phyloP scores from a whole-genome alignment of 129 eudicot genomes.

The Mikania micrantha region DNA sequence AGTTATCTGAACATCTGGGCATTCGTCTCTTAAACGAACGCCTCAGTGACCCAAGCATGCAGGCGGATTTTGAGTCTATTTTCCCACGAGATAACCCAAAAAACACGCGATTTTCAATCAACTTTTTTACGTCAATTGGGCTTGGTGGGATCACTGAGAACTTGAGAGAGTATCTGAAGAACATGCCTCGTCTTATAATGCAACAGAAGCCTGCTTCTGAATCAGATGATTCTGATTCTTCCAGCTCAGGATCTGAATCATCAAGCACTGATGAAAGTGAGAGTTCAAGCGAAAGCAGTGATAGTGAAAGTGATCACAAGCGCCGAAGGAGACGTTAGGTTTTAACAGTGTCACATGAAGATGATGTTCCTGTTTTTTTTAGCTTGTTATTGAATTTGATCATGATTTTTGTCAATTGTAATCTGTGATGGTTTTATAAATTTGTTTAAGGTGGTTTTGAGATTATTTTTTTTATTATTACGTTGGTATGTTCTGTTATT shows the following conservation, averaged over 20 bases:
- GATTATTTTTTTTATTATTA: too few relatives aligned
- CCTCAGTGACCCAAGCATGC: slow-evolving; percentile 81
- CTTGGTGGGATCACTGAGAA: slow-evolving; percentile 94
- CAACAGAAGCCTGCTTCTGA: slow-evolving; percentile 71
- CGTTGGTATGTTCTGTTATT: too few relatives aligned
- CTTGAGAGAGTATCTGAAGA: slow-evolving; percentile 78
- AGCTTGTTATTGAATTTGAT: background rate
- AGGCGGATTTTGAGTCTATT: slow-evolving; percentile 72
- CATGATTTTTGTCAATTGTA: slow-evolving; percentile 12
- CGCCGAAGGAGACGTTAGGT: slow-evolving; percentile 34
- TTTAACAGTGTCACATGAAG: background rate
- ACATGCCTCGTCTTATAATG: slow-evolving; percentile 97
- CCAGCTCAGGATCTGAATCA: slow-evolving; percentile 47
- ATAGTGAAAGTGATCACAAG: slow-evolving; percentile 43
- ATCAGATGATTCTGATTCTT: slow-evolving; percentile 44
- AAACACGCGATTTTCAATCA: slow-evolving; percentile 79
- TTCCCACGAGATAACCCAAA: slow-evolving; percentile 88
- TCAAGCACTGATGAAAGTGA: slow-evolving; percentile 54
- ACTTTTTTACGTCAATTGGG: slow-evolving; percentile 92
- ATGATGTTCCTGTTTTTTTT: background rate
- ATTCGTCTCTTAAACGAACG: slow-evolving; percentile 83
- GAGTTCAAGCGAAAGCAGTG: slow-evolving; percentile 37
- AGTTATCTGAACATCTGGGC: slow-evolving; percentile 89
- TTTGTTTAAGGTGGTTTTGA: too few relatives aligned
- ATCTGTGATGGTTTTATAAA: slow-evolving; percentile 18